Evolutionary conservation across 1,284 basidiomycete genomes (phyloP), one percentile per base, ranked within the genome.

Genomic region (Sanghuangporus sanghuang): DNA sequence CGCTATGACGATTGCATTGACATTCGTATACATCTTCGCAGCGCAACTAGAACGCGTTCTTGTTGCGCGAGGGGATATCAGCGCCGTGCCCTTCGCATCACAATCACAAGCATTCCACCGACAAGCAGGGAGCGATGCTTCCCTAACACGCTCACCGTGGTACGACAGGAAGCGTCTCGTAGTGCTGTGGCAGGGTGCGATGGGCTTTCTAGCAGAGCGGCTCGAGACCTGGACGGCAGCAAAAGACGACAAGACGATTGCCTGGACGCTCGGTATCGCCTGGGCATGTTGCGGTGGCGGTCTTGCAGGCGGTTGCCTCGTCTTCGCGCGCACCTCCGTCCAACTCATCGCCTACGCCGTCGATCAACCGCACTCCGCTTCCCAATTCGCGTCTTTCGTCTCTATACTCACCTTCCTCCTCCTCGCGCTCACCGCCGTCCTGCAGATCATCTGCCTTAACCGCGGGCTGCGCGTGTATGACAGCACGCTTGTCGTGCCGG

Each of bases 281-380:
- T 98, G 95, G 95, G 90, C 93, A 1, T 93, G 93, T 64, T 87
- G 87, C 61, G 95, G 95, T 36, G 95, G 95, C 6, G 87, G 92
- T 39, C 78, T 98, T 38, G 93, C 93, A 1, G 95, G 95, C 2
- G 87, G 89, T 49, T 90, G 87, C 75, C 79, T 98, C 57, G 92
- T 98, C 1, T 96, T 97, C 71, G 94, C 95, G 1, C 96, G 96
- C 74, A 92, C 90, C 39, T 84, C 84, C 39, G 90, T 93, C 64
- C 87, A 92, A 70, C 76, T 93, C 16, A 81, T 92, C 44, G 87
- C 90, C 0, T 89, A 89, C 3, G 84, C 84, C 2, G 1, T 46
- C 44, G 44, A 87, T 4, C 88, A 90, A 64, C 81, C 89, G 72
- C 91, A 91, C 69, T 81, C 86, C 0, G 90, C 90, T n/a, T 92